phyloP scores from a whole-genome alignment of 345 rosid genomes.

The Stellera chamaejasme region DNA sequence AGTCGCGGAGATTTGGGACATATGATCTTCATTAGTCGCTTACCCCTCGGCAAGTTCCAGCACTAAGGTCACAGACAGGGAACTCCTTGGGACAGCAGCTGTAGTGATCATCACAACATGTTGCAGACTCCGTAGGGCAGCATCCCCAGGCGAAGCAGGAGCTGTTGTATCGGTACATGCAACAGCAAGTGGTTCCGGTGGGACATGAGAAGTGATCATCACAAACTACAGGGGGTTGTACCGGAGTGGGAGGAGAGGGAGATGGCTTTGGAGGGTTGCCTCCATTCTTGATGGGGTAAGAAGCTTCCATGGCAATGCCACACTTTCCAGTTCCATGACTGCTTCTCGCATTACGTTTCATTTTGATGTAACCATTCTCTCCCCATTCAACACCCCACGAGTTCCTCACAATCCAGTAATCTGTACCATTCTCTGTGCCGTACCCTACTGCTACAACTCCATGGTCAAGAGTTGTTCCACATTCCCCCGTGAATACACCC shows the following conservation, averaged over 20 bases:
- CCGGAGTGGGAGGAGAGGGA: constrained; percentile 60
- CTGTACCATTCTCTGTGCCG: constrained; percentile 40
- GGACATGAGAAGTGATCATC: constrained; percentile 59
- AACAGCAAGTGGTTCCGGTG: constrained; percentile 64
- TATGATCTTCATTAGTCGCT: constrained; percentile 2
- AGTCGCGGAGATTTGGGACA: not conserved
- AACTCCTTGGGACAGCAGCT: constrained; percentile 82
- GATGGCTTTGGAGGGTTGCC: constrained; percentile 66
- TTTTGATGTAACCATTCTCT: constrained; percentile 61
- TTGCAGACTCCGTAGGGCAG: constrained; percentile 75
- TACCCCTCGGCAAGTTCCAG: constrained; percentile 71
- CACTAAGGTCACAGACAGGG: constrained; percentile 60
- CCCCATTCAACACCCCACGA: constrained; percentile 93
- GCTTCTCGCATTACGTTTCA: constrained; percentile 43
- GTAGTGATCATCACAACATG: constrained; percentile 64
- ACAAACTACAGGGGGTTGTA: constrained; percentile 45
- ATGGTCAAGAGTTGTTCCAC: constrained; percentile 52
- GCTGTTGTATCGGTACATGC: constrained; percentile 35
- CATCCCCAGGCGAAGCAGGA: constrained; percentile 91
- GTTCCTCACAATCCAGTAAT: constrained; percentile 57
- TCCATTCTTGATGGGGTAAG: constrained; percentile 66
- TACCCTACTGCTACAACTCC: constrained; percentile 62
- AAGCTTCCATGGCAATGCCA: constrained; percentile 71
- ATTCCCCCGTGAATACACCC: constrained; percentile 53
- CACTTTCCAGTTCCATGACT: constrained; percentile 44